These are phyloP conservation scores for Phytophthora hybrid DNA, from an alignment of 352 stramenopile genomes.

Conservation along the genomic window DNA sequence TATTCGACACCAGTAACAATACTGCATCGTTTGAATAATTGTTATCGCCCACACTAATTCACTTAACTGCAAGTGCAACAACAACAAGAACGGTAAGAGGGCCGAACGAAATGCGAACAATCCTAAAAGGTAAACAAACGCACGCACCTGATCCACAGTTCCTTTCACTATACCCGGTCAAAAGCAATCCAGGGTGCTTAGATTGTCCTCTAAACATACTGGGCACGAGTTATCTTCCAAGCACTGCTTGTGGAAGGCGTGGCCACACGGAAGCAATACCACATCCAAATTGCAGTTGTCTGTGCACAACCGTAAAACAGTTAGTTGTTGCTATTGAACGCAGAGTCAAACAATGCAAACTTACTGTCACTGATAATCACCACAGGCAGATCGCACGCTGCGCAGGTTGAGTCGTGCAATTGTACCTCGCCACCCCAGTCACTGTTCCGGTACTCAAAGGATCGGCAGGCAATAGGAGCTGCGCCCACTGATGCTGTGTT, in stretches of 20 bases:
- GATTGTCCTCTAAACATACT: constrained; percentile 69
- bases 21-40: constrained; percentile 22
- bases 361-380: constrained; percentile 84
- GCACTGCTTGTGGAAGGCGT: constrained; percentile 80
- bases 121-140: neutral
- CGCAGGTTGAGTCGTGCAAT: constrained; percentile 82
- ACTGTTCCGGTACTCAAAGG: constrained; percentile 86
- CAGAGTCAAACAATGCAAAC: constrained; percentile 7
- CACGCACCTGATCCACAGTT: neutral
- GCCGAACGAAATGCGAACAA: neutral
- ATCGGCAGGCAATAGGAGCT: constrained; percentile 44
- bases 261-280: constrained; percentile 77
- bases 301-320: constrained; percentile 33
- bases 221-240: constrained; percentile 69
- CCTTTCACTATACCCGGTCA: constrained; percentile 13
- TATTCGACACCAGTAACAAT: constrained; percentile 31
- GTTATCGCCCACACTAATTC: constrained; percentile 1
- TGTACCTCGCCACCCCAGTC: constrained; percentile 90
- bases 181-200: constrained; percentile 59
- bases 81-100: neutral
- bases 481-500: constrained; percentile 6
- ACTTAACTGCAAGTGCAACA: neutral
- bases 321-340: constrained; percentile 4
- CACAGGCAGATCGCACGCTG: constrained; percentile 77
- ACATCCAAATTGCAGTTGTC: constrained; percentile 84